phyloP scores from a whole-genome alignment of 306 rosid species.

The Quercus rubra region DNA sequence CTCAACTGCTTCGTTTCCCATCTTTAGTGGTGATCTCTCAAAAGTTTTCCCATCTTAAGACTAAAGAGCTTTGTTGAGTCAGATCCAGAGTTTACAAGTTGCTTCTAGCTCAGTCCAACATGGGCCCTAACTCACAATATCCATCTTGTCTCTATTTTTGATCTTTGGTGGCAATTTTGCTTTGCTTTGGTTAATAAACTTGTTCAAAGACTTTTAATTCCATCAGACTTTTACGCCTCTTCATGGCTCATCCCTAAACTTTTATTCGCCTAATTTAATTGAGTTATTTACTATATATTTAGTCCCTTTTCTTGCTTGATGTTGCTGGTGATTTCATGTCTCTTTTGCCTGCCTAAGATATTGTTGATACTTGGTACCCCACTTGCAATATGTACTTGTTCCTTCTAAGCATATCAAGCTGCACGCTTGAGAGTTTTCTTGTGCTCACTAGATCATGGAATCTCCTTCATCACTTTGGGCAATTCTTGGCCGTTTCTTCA shows the following conservation, averaged over 20 bases:
- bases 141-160: conserved; percentile 32
- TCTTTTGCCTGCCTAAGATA: neutral
- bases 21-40: conserved; percentile 3
- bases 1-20: conserved; percentile 1
- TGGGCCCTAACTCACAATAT: conserved; percentile 33
- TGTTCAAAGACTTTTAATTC: conserved; percentile 28
- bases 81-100: conserved; percentile 36
- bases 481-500: conserved; percentile 15
- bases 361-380: neutral
- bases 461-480: conserved; percentile 14
- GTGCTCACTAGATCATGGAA: conserved; percentile 16
- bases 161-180: conserved; percentile 17
- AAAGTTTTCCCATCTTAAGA: conserved; percentile 18
- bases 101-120: conserved; percentile 31
- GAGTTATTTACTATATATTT: neutral
- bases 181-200: conserved; percentile 20
- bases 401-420: neutral
- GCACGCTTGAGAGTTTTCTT: conserved; percentile 8
- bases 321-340: conserved; percentile 45
- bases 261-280: neutral
- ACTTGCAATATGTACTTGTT: conserved; percentile 7
- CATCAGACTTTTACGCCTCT: conserved; percentile 6
- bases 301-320: neutral
- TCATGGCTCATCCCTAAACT: neutral
- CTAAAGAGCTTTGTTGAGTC: conserved; percentile 11